A percentile compares a stretch with the other conserved stretches of the same genome.
phyloP scores from a whole-genome alignment of 208 protist genomes.

The Leishmania martiniquensis region DNA sequence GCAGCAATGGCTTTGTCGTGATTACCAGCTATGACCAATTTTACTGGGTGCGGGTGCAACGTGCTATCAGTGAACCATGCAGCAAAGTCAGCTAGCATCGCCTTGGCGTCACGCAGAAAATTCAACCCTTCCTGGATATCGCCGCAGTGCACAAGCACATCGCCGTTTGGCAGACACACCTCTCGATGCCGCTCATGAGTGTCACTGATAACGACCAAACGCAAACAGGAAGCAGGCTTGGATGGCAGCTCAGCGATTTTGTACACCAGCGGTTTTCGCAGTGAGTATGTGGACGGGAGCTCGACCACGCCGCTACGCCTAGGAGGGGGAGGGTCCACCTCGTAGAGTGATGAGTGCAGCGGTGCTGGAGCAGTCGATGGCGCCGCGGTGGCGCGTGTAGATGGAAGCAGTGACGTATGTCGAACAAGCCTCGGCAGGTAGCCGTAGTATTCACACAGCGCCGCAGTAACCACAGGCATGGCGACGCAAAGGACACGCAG shows the following conservation, averaged over 20 bases:
- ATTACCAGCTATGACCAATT: conserved; percentile 89
- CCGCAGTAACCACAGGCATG: conserved; percentile 2
- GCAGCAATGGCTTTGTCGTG: conserved; percentile 59
- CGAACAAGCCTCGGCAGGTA: conserved; percentile 33
- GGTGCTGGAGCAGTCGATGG: not conserved
- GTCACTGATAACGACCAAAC: conserved; percentile 74
- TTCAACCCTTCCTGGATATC: conserved; percentile 61
- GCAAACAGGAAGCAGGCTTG: conserved; percentile 34
- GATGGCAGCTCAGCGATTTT: conserved; percentile 22
- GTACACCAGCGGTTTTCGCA: conserved; percentile 27
- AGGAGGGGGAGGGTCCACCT: not conserved
- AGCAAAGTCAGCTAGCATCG: conserved; percentile 56
- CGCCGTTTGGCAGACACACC: conserved; percentile 53
- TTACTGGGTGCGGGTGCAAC: conserved; percentile 75
- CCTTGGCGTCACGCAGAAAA: conserved; percentile 13
- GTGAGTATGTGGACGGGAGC: conserved; percentile 19
- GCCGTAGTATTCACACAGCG: conserved; percentile 53
- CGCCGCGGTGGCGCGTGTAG: conserved; percentile 1
- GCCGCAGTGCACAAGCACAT: conserved; percentile 73
- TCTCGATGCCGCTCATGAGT: conserved; percentile 67
- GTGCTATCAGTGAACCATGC: conserved; percentile 49
- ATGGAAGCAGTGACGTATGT: conserved; percentile 6
- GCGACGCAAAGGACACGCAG: not conserved
- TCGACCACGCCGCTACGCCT: not conserved
- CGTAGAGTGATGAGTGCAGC: not conserved